A percentile compares a stretch with the other conserved stretches of the same genome.
Evolutionary conservation across 2,329 filamentous ascomycete genomes (phyloP).

Genomic region (Paraconiothyrium sp.): DNA sequence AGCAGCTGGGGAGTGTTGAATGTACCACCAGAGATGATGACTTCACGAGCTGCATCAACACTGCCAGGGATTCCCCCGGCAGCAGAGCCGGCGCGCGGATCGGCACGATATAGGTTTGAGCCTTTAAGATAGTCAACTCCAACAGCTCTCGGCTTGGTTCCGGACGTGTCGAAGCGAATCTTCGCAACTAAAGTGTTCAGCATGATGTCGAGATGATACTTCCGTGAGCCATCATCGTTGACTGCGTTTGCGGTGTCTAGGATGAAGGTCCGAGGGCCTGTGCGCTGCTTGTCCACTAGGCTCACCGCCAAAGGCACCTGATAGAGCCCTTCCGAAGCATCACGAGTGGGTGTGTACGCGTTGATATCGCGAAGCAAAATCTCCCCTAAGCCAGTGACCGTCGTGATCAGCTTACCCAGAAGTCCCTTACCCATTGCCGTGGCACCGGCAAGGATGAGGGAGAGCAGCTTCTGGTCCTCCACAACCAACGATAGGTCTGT

Average conservation of each 20-base stretch:
- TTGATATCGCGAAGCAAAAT: slow-evolving; percentile 61
- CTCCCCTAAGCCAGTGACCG: slow-evolving; percentile 53
- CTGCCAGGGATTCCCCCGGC: not conserved
- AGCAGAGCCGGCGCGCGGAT: not conserved
- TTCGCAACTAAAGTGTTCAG: slow-evolving; percentile 57
- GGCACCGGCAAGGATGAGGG: slow-evolving; percentile 58
- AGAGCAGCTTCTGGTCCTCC: slow-evolving; percentile 63
- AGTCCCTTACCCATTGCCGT: slow-evolving; percentile 56
- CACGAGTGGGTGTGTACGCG: slow-evolving; percentile 52
- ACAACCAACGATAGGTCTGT: slow-evolving; percentile 61
- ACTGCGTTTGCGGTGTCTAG: slow-evolving; percentile 53
- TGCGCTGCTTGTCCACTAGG: slow-evolving; percentile 52
- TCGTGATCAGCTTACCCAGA: slow-evolving; percentile 43
- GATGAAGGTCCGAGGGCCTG: slow-evolving; percentile 64
- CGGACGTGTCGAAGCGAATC: slow-evolving; percentile 8
- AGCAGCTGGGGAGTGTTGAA: slow-evolving; percentile 71
- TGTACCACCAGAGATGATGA: slow-evolving; percentile 53
- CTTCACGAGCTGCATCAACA: slow-evolving; percentile 18
- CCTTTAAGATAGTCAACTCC: not conserved
- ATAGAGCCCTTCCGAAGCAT: slow-evolving; percentile 59
- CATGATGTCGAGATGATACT: slow-evolving; percentile 63
- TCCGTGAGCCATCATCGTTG: slow-evolving; percentile 48
- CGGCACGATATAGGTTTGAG: not conserved
- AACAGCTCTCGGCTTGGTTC: not conserved
- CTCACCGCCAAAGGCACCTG: slow-evolving; percentile 62